Evolutionary conservation across 2,329 filamentous ascomycete species (phyloP).

Genomic region (Fusarium sp.): DNA sequence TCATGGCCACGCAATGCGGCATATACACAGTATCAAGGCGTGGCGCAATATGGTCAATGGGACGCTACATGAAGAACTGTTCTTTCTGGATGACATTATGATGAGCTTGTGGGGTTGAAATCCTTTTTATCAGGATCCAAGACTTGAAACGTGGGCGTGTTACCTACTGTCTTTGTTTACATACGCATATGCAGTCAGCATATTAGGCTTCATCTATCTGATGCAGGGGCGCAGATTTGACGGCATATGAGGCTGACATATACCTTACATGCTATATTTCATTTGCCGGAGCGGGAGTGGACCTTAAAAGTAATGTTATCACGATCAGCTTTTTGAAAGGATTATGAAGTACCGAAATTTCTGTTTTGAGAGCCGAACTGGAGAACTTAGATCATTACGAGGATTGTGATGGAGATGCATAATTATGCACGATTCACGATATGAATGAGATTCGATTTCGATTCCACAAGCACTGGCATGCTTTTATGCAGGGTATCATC

Average conservation of each 20-base stretch:
- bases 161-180: conserved; percentile 12
- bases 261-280: conserved; percentile 13
- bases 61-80: conserved; percentile 18
- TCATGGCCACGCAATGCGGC: conserved; percentile 45
- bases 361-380: neutral
- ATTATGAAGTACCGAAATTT: neutral
- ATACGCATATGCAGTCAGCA: conserved; percentile 22
- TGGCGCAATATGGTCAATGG: conserved; percentile 45
- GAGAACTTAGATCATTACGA: conserved; percentile 5
- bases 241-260: conserved; percentile 17
- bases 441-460: conserved; percentile 21
- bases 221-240: conserved; percentile 27
- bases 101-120: conserved; percentile 16
- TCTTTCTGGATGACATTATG: conserved; percentile 12
- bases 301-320: conserved; percentile 25
- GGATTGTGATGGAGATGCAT: conserved; percentile 2
- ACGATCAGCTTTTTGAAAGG: neutral
- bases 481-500: conserved; percentile 14
- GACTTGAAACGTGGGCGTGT: conserved; percentile 30
- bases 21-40: conserved; percentile 34
- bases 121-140: conserved; percentile 22
- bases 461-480: conserved; percentile 6
- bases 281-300: conserved; percentile 16
- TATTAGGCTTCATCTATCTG: conserved; percentile 35
- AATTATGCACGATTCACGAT: conserved; percentile 37